A percentile compares a stretch with the other conserved stretches of the same genome.
Evolutionary conservation across 1,284 basidiomycete species (phyloP).

Genomic region (Cutaneotrichosporon sp.): DNA sequence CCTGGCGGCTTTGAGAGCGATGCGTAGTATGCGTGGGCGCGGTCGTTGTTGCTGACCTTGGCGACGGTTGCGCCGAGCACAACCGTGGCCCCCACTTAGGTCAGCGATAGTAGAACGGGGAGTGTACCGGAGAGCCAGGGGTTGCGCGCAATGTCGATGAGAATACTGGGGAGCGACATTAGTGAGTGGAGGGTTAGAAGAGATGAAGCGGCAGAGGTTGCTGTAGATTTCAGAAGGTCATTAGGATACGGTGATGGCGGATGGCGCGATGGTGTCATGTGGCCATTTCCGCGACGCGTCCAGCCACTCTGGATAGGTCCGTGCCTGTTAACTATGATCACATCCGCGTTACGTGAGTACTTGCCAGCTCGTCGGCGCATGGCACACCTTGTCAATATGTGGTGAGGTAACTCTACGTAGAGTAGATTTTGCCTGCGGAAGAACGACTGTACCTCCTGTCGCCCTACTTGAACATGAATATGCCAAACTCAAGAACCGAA

Average conservation of each 20-base stretch:
- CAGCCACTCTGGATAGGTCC: not conserved
- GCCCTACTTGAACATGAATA: no score
- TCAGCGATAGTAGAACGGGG: not conserved
- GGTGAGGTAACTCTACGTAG: no score
- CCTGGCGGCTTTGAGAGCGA: slow-evolving; percentile 15
- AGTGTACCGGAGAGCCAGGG: slow-evolving; percentile 57
- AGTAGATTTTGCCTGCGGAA: no score
- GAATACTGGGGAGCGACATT: slow-evolving; percentile 48
- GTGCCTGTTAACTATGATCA: not conserved
- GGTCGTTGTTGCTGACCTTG: slow-evolving; percentile 4
- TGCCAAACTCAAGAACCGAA: no score
- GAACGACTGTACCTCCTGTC: no score
- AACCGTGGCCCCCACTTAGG: slow-evolving; percentile 60
- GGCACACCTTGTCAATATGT: no score
- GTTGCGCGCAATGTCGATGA: slow-evolving; percentile 62
- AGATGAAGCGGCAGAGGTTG: not conserved
- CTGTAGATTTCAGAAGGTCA: not conserved
- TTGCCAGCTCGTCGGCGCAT: no score
- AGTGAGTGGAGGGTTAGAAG: not conserved
- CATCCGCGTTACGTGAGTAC: no score
- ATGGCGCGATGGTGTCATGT: not conserved
- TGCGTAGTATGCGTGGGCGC: slow-evolving; percentile 40
- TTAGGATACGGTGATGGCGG: not conserved
- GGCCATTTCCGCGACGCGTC: not conserved
- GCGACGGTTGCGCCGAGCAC: slow-evolving; percentile 60